Evolutionary conservation across 495 filamentous ascomycete species (phyloP), one percentile per base, ranked within the genome.

Genomic region (Chlorociboria aeruginascens): DNA sequence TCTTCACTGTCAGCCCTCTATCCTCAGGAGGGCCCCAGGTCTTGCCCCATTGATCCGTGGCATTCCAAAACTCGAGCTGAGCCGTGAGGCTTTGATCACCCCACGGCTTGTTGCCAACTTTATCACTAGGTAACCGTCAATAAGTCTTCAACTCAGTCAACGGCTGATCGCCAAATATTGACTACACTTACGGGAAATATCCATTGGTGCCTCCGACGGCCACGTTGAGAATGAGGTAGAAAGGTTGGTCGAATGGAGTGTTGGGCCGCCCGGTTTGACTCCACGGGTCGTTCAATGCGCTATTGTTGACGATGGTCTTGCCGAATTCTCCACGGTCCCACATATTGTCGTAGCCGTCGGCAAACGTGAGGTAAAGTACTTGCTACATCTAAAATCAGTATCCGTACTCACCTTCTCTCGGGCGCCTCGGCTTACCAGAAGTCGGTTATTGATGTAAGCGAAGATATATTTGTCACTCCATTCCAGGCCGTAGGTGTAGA

Each of bases 381-480:
- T 35, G 33, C 33, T 35, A 13, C 7, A 3, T 35, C 33, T 13
- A 35, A 34, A 11, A 13, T 35, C 33, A 35, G 33, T 13, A 11
- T 35, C 3, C 33, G 13, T 35, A 35, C 33, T 3, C 10, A 6
- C 13, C 3, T 35, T 10, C 8, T 8, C 10, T 35, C 33, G 13
- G 10, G 13, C 10, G 33, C 10, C 13, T 11, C 2, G 10, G 13
- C 33, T 35, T 35, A 35, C 33, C 33, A 35, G 6, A 13, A 35
- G 33, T 6, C 33, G 10, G 6, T 10, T 11, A 60, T 83, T 69
- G 47, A 83, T 65, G 58, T 80, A 83, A 11, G 78, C 77, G 59
- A 77, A 82, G 29, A 83, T 63, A 63, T 83, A 83, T 34, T 79
- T 79, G 50, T 79, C 71, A 50, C 68, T 74, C 79, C 79, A 83